Conservation (phyloP, 1,139 yeast species). For the Geotrichum macrosporum region DNA sequence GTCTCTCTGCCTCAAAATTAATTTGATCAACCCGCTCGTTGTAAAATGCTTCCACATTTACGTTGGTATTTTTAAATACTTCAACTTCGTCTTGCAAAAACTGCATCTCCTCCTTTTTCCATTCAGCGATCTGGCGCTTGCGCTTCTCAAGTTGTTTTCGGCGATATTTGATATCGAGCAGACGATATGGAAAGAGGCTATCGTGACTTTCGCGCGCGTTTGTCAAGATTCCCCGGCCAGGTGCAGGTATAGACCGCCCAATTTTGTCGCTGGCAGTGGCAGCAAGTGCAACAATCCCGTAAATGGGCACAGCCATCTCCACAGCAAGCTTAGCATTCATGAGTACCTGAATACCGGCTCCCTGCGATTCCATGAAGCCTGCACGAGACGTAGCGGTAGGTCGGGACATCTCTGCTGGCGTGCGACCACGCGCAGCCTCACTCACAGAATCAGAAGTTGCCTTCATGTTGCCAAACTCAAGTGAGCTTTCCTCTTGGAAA, state of each 20-base stretch:
- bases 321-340: conserved; percentile 93
- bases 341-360: conserved; percentile 95
- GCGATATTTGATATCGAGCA: conserved; percentile 89
- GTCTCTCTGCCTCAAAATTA: conserved; percentile 75
- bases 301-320: conserved; percentile 97
- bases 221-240: conserved; percentile 98
- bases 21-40: conserved; percentile 85
- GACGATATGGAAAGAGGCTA: conserved; percentile 72
- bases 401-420: conserved; percentile 97
- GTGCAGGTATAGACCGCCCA: conserved; percentile 98
- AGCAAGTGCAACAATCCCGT: conserved; percentile 88
- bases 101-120: conserved; percentile 80
- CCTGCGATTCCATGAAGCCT: conserved; percentile 99
- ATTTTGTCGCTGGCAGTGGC: conserved; percentile 98
- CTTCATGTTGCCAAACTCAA: conserved; percentile 97
- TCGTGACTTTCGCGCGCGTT: conserved; percentile 92
- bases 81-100: conserved; percentile 68
- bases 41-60: conserved; percentile 65
- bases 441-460: conserved; percentile 88
- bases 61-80: conserved; percentile 50
- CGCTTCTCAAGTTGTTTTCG: conserved; percentile 83
- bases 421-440: conserved; percentile 91
- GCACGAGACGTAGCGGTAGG: conserved; percentile 93
- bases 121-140: conserved; percentile 66
- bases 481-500: conserved; percentile 98